phyloP scores from a whole-genome alignment of 75 land plant species.

The Pseudotsuga menziesii region DNA sequence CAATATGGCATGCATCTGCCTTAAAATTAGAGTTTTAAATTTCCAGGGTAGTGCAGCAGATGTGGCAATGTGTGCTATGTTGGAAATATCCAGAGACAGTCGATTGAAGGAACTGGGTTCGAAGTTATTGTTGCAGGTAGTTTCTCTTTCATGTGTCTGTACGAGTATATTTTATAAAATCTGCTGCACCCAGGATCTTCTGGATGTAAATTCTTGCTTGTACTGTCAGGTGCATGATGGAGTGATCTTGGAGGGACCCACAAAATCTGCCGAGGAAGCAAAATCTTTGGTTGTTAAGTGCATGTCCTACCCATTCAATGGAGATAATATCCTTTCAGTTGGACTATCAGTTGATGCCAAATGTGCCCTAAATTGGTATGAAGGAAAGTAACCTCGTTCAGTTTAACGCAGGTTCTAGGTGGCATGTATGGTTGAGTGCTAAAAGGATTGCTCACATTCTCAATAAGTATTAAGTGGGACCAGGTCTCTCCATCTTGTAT shows the following conservation, averaged over 20 bases:
- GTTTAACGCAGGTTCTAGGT: background rate
- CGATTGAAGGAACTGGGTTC: constrained; percentile 82
- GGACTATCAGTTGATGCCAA: constrained; percentile 88
- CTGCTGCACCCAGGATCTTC: background rate
- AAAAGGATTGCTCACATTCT: background rate
- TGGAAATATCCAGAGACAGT: constrained; percentile 65
- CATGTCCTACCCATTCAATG: constrained; percentile 91
- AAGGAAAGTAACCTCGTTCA: constrained; percentile 65
- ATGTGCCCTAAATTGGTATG: constrained; percentile 86
- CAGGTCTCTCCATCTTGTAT: background rate
- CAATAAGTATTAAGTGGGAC: background rate
- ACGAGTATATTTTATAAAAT: background rate
- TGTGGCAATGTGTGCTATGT: constrained; percentile 99
- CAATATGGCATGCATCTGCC: background rate
- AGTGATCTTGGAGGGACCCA: constrained; percentile 96
- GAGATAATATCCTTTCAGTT: constrained; percentile 71
- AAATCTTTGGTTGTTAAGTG: constrained; percentile 79
- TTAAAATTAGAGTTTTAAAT: background rate
- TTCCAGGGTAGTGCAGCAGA: constrained; percentile 99
- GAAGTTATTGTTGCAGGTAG: constrained; percentile 88
- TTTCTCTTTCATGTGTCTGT: background rate
- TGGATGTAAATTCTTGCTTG: background rate
- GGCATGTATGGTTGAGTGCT: background rate
- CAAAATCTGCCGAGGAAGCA: constrained; percentile 71
- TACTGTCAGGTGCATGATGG: constrained; percentile 93